Evolutionary conservation across 441 rosid species (phyloP).

Genomic region (Adansonia rubrostipa): DNA sequence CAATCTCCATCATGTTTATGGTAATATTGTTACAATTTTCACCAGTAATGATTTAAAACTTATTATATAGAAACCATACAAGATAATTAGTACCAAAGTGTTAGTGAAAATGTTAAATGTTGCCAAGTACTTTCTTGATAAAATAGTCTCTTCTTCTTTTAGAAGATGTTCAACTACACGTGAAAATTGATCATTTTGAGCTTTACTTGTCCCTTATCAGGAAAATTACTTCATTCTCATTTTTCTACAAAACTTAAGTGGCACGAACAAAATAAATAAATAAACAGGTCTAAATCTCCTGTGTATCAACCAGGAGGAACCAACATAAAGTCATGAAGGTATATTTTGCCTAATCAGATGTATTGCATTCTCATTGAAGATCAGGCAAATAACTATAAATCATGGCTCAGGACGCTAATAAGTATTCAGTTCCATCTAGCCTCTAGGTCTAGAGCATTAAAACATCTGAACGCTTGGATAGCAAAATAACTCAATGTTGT

Average conservation of each 20-base stretch:
- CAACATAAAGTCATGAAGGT: not conserved
- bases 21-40: no score
- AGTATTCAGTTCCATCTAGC: not conserved
- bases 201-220: no score
- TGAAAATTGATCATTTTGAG: no score
- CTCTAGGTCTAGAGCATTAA: not conserved
- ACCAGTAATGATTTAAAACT: not conserved
- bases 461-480: not conserved
- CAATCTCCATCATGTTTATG: no score
- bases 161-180: not conserved
- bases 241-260: no score
- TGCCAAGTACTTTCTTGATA: not conserved
- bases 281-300: no score
- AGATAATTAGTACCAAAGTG: no score
- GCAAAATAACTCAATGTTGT: not conserved
- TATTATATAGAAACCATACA: not conserved
- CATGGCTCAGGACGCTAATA: not conserved
- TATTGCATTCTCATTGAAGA: constrained; percentile 4
- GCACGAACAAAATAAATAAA: no score
- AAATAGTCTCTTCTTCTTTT: not conserved
- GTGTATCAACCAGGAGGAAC: not conserved
- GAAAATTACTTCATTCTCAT: no score
- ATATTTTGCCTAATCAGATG: not conserved
- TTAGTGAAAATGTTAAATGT: no score
- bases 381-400: not conserved